phyloP scores from a whole-genome alignment of 306 rosid species.

The Arachis stenosperma region DNA sequence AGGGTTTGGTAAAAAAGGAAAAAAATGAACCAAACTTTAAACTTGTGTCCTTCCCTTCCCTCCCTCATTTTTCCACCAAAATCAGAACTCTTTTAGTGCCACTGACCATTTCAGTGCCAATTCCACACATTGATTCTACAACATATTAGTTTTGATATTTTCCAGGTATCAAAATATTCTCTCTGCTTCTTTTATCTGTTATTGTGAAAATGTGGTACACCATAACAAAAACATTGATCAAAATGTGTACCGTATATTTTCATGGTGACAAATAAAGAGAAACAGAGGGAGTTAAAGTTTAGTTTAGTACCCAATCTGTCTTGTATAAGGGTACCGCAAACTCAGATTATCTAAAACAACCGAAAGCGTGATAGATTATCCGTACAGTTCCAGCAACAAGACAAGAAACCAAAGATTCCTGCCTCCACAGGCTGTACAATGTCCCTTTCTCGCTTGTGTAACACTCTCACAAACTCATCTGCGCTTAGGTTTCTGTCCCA shows the following conservation, averaged over 20 bases:
- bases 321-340: constrained; percentile 2
- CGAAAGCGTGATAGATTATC: constrained; percentile 31
- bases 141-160: constrained; percentile 9
- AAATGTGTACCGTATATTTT: too few relatives aligned
- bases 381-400: constrained; percentile 43
- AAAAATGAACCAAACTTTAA: too few relatives aligned
- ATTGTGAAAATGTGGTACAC: too few relatives aligned
- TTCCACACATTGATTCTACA: constrained; percentile 8
- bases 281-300: neutral
- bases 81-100: too few relatives aligned
- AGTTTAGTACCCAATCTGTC: constrained; percentile 6
- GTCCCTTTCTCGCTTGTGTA: constrained; percentile 68
- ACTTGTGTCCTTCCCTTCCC: too few relatives aligned
- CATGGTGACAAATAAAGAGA: too few relatives aligned
- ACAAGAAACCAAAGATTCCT: constrained; percentile 59
- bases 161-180: constrained; percentile 19
- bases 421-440: constrained; percentile 60
- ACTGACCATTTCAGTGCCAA: neutral
- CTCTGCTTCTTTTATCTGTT: too few relatives aligned
- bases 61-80: too few relatives aligned
- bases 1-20: too few relatives aligned
- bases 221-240: too few relatives aligned
- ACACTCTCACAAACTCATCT: constrained; percentile 68
- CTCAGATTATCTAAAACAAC: constrained; percentile 35
- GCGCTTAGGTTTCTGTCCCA: constrained; percentile 65